A percentile compares a stretch with the other conserved stretches of the same genome.
phyloP scores from a whole-genome alignment of 1,284 basidiomycete genomes.

The Papiliotrema nemorosa region DNA sequence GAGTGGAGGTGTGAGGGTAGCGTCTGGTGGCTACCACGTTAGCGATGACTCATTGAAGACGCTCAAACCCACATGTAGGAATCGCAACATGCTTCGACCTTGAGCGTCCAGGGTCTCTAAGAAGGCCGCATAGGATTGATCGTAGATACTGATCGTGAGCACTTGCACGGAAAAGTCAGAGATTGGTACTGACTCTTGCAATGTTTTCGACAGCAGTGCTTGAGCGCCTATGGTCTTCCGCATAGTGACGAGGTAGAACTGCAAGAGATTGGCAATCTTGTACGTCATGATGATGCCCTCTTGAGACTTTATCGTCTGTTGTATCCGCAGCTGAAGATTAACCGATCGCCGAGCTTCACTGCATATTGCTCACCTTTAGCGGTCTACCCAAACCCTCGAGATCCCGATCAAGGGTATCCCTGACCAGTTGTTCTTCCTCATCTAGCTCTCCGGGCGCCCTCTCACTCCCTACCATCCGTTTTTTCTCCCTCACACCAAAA shows the following conservation, averaged over 20 bases:
- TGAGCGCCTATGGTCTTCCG: constrained; percentile 78
- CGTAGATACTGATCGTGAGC: constrained; percentile 62
- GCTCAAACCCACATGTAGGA: constrained; percentile 60
- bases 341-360: not conserved
- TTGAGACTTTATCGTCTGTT: constrained; percentile 87
- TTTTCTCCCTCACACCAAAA: constrained; percentile 65
- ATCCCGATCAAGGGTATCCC: constrained; percentile 74
- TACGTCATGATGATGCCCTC: constrained; percentile 89
- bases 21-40: constrained; percentile 64
- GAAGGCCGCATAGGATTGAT: constrained; percentile 74
- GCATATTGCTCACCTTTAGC: constrained; percentile 59
- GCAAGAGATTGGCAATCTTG: constrained; percentile 86
- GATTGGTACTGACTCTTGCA: constrained; percentile 71
- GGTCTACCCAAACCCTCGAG: constrained; percentile 83
- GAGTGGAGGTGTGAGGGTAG: constrained; percentile 70
- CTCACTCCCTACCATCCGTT: constrained; percentile 62
- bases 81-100: constrained; percentile 67
- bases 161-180: not conserved
- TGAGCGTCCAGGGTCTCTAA: constrained; percentile 79
- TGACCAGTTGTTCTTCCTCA: constrained; percentile 76
- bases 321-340: constrained; percentile 65
- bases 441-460: constrained; percentile 31
- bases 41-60: not conserved
- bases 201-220: constrained; percentile 68
- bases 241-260: constrained; percentile 94